A percentile compares a stretch with the other conserved stretches of the same genome.
Evolutionary conservation across 768 basidiomycete species (phyloP).

Genomic region (Boletus sp.): DNA sequence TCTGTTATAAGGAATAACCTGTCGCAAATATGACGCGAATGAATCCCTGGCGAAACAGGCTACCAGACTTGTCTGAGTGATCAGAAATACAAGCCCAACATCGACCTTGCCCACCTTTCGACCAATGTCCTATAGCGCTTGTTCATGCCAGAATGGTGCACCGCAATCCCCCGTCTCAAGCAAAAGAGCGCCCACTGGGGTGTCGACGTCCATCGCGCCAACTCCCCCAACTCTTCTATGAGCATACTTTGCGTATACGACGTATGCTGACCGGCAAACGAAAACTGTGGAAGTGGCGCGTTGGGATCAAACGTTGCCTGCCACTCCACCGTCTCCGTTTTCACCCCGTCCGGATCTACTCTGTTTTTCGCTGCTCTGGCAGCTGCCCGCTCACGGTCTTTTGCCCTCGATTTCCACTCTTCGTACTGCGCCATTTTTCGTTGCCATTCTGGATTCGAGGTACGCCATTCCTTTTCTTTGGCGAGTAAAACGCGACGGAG

Average conservation of each 20-base stretch:
- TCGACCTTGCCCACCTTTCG: conserved; percentile 45
- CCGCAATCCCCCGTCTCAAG: conserved; percentile 58
- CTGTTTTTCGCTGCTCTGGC: conserved; percentile 42
- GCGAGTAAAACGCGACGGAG: conserved; percentile 37
- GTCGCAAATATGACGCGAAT: conserved; percentile 68
- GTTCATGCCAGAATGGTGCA: conserved; percentile 73
- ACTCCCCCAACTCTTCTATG: conserved; percentile 42
- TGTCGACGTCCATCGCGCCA: conserved; percentile 34
- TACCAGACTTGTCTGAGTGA: background rate
- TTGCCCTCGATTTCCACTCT: conserved; percentile 44
- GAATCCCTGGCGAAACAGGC: conserved; percentile 58
- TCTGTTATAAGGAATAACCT: conserved; percentile 31
- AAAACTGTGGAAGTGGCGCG: conserved; percentile 58
- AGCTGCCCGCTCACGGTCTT: conserved; percentile 46
- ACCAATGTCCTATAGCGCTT: conserved; percentile 56
- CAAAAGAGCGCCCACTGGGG: conserved; percentile 47
- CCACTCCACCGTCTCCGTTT: conserved; percentile 38
- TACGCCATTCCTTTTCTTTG: conserved; percentile 53
- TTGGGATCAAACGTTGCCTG: conserved; percentile 56
- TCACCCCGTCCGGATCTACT: conserved; percentile 28
- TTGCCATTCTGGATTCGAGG: conserved; percentile 45
- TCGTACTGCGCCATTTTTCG: conserved; percentile 51
- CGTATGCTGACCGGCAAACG: conserved; percentile 47
- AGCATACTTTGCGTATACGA: conserved; percentile 49
- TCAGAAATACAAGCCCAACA: background rate